Evolutionary conservation across 148 eudicot genomes (phyloP).

Genomic region (Salicornia ramosissima): DNA sequence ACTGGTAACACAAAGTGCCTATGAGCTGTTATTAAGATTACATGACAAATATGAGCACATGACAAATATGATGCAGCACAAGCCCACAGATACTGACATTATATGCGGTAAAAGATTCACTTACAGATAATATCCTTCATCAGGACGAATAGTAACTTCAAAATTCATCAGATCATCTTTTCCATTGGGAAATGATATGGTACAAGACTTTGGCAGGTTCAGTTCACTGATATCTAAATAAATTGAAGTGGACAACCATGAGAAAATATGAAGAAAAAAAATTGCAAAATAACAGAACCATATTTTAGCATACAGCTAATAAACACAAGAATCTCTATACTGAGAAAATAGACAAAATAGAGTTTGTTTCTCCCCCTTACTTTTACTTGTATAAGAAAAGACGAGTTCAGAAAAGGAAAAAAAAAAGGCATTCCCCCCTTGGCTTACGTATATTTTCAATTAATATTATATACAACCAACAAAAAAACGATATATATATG

Average conservation of each 20-base stretch:
- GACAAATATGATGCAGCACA: neutral
- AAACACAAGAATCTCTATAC: neutral
- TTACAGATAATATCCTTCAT: constrained; percentile 82
- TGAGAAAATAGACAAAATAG: too few relatives aligned
- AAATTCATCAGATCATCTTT: constrained; percentile 87
- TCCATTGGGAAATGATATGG: constrained; percentile 67
- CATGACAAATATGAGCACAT: neutral
- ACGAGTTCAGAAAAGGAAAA: too few relatives aligned
- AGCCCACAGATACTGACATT: neutral
- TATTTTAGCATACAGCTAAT: neutral
- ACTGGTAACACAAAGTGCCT: neutral
- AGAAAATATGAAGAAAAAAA: neutral
- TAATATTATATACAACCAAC: too few relatives aligned
- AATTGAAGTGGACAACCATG: constrained; percentile 3
- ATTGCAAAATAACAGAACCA: neutral
- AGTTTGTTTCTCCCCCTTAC: too few relatives aligned
- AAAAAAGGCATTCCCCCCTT: too few relatives aligned
- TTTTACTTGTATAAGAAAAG: too few relatives aligned
- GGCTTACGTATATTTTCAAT: too few relatives aligned
- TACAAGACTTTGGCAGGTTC: constrained; percentile 68
- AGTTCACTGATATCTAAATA: constrained; percentile 75
- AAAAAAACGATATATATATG: too few relatives aligned
- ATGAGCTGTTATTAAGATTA: neutral
- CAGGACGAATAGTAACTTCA: constrained; percentile 78
- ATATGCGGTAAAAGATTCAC: constrained; percentile 17